These are phyloP conservation scores for Wallacemonas sp. DNA, from an alignment of 208 protist genomes.

Conservation along the genomic window DNA sequence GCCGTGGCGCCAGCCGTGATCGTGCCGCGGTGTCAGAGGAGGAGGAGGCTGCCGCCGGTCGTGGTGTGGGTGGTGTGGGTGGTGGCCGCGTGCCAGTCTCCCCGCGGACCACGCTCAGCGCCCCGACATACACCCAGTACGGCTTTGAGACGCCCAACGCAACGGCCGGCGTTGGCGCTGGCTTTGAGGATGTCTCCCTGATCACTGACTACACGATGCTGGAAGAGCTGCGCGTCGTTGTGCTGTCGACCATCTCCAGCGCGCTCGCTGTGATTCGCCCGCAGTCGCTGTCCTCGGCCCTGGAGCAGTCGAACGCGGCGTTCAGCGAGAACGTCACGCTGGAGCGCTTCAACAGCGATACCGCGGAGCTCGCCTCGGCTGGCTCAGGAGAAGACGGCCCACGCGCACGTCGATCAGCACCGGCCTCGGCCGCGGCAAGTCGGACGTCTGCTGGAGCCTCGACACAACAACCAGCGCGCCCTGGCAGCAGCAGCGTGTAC, in stretches of 20 bases:
- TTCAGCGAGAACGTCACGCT: slow-evolving; percentile 19
- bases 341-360: neutral
- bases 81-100: neutral
- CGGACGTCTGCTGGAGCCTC: neutral
- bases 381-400: neutral
- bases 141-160: no score
- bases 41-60: neutral
- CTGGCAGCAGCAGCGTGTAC: slow-evolving; percentile 5
- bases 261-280: slow-evolving; percentile 7
- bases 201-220: slow-evolving; percentile 18
- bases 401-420: neutral
- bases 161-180: no score
- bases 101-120: neutral
- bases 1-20: neutral
- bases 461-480: neutral
- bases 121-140: no score
- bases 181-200: no score
- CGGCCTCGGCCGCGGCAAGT: neutral
- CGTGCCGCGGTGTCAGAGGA: neutral
- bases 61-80: neutral
- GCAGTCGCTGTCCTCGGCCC: slow-evolving; percentile 11
- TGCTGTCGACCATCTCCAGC: slow-evolving; percentile 23
- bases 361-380: neutral
- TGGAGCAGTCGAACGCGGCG: slow-evolving; percentile 23
- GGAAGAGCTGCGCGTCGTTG: slow-evolving; percentile 27